These are phyloP conservation scores for Bolboschoenus planiculmis DNA, from an alignment of 176 grass and related monocot species.

Conservation along the genomic window DNA sequence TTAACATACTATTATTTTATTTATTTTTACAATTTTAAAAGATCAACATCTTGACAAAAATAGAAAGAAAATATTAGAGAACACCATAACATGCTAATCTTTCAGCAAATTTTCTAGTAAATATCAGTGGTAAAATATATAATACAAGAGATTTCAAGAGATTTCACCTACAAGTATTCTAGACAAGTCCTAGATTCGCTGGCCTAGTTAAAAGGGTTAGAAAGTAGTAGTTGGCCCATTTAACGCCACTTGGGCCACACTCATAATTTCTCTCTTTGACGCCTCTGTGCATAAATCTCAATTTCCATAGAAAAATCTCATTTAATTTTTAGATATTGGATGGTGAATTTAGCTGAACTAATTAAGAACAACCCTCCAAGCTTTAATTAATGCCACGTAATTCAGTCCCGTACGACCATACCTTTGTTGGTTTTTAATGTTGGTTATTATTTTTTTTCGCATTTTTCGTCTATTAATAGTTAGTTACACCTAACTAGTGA, in stretches of 20 bases:
- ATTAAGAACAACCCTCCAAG: background rate
- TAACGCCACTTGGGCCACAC: background rate
- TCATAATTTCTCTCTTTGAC: background rate
- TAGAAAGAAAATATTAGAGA: background rate
- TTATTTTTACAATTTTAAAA: background rate
- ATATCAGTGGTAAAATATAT: background rate
- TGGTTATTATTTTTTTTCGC: background rate
- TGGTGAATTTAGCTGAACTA: background rate
- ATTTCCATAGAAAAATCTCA: background rate
- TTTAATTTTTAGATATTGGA: background rate
- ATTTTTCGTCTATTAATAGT: conserved; percentile 1
- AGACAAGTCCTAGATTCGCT: background rate
- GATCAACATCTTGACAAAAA: background rate
- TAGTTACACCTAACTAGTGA: conserved; percentile 9
- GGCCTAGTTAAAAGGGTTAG: background rate
- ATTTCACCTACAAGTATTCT: background rate
- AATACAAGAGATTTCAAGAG: background rate
- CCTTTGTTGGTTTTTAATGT: too few relatives aligned
- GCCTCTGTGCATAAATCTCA: too few relatives aligned
- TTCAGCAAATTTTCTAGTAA: background rate
- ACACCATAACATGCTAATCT: too few relatives aligned
- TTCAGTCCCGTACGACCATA: too few relatives aligned
- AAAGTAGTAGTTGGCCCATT: conserved; percentile 18
- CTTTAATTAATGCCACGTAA: background rate
- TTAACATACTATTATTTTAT: background rate